Percentiles rank a stretch among this genome's conserved stretches.
Evolutionary conservation across 306 rosid species (phyloP).

Genomic region (Abrus pulchellus): DNA sequence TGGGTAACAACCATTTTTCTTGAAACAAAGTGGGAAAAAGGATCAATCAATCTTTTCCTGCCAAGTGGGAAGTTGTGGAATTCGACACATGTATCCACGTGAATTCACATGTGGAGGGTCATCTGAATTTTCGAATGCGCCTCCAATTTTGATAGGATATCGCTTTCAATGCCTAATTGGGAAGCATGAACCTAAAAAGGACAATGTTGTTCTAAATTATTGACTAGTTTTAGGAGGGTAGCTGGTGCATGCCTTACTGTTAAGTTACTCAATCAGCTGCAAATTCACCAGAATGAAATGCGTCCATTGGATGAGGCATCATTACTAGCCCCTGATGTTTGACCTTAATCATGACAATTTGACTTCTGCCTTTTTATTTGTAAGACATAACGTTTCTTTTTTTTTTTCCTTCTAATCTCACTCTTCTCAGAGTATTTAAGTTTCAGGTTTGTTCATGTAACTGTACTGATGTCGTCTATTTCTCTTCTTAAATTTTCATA

Average conservation of each 20-base stretch:
- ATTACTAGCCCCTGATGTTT: constrained; percentile 15
- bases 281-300: constrained; percentile 8
- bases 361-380: not conserved
- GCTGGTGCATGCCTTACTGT: not conserved
- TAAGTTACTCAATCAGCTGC: constrained; percentile 19
- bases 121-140: not conserved
- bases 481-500: not conserved
- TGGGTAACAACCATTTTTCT: too few relatives aligned
- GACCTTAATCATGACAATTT: constrained; percentile 38
- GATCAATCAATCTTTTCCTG: constrained; percentile 36
- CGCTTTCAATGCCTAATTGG: not conserved
- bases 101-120: constrained; percentile 49
- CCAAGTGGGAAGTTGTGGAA: constrained; percentile 52
- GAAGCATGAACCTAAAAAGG: constrained; percentile 38
- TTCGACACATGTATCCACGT: constrained; percentile 52
- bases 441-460: not conserved
- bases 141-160: constrained; percentile 22
- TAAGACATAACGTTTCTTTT: not conserved
- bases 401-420: not conserved
- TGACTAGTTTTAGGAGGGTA: not conserved
- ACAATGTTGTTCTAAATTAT: not conserved
- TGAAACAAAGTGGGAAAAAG: not conserved
- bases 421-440: not conserved
- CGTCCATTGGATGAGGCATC: not conserved
- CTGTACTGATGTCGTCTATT: not conserved